Evolutionary conservation across 441 rosid genomes (phyloP), one percentile per base, ranked within the genome.

Genomic region (Bocquillonia castaneifolia): DNA sequence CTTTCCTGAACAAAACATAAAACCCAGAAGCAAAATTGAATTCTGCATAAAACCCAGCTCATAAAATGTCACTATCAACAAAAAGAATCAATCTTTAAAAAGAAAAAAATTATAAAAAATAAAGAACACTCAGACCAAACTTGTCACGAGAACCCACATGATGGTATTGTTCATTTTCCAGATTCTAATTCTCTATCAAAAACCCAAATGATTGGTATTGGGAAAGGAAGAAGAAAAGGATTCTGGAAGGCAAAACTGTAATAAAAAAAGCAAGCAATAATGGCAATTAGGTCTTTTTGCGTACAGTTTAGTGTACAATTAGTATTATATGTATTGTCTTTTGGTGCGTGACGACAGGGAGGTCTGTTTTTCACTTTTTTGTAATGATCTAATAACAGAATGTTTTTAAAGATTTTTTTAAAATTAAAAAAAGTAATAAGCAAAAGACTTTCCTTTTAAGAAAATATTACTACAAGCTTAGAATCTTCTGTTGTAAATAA

Each of bases 111-210:
- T 0, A 10, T 2, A 42, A 26, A 3, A 48, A 6, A 68, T 60
- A 32, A 6, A 14, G 44, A 6, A 73, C 70, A 57, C 56, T 61
- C 29, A 63, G 62, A 50, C 52, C 74, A 60, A 74, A 77, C 73
- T 60, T 72, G 57, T 42, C 9, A 37, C n/a, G 45, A 63, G 28
- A 44, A 36, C 23, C 60, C 52, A 60, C 63, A 67, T 58, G n/a
- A n/a, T n/a, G 64, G 42, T 20, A 54, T 50, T 32, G 67, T 28
- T 58, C 67, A n/a, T 18, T 54, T n/a, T 68, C 55, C 31, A 73
- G 73, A 78, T 77, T 72, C 72, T 63, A 74, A 73, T 67, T 75
- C 66, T 75, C 54, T 53, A 20, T 51, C 25, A 50, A 72, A 67
- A 22, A 57, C 64, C 66, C 66, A 59, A 64, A 62, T 52, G 5